These are phyloP conservation scores for Calonectria multiphialidica DNA, from an alignment of 2,329 filamentous ascomycete genomes.

Conservation along the genomic window DNA sequence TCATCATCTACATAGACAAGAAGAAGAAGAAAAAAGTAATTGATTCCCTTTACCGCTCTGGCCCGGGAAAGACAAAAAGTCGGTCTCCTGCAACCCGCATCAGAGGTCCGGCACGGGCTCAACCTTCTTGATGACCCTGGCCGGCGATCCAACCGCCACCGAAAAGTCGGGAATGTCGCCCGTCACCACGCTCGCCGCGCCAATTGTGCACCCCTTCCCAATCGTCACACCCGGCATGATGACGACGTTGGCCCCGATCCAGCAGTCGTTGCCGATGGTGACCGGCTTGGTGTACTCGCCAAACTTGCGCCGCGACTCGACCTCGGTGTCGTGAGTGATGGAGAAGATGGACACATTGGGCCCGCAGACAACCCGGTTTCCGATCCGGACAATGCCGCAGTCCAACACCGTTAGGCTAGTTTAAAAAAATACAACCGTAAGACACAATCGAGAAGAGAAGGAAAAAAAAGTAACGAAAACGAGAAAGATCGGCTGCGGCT, in stretches of 20 bases:
- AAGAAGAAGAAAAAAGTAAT: too few species aligned
- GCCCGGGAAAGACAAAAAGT: background rate
- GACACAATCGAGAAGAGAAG: background rate
- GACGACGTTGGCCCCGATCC: constrained; percentile 62
- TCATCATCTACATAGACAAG: background rate
- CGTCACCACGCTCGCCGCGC: constrained; percentile 62
- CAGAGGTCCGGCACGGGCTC: constrained; percentile 49
- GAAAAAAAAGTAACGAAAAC: constrained; percentile 65
- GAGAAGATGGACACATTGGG: constrained; percentile 78
- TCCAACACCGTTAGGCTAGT: constrained; percentile 73
- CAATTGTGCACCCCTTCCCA: constrained; percentile 63
- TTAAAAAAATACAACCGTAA: background rate
- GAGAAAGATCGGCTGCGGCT: constrained; percentile 66
- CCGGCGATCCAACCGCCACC: constrained; percentile 61
- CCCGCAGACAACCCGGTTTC: constrained; percentile 76
- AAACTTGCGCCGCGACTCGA: constrained; percentile 56
- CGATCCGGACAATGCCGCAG: constrained; percentile 75
- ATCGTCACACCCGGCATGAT: constrained; percentile 66
- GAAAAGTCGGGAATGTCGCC: constrained; percentile 60
- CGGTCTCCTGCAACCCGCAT: background rate
- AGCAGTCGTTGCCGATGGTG: constrained; percentile 65
- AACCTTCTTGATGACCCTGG: constrained; percentile 60
- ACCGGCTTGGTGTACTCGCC: constrained; percentile 59
- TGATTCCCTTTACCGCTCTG: background rate
- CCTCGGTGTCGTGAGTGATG: constrained; percentile 77